phyloP scores from a whole-genome alignment of 345 rosid species.

The Punica granatum region DNA sequence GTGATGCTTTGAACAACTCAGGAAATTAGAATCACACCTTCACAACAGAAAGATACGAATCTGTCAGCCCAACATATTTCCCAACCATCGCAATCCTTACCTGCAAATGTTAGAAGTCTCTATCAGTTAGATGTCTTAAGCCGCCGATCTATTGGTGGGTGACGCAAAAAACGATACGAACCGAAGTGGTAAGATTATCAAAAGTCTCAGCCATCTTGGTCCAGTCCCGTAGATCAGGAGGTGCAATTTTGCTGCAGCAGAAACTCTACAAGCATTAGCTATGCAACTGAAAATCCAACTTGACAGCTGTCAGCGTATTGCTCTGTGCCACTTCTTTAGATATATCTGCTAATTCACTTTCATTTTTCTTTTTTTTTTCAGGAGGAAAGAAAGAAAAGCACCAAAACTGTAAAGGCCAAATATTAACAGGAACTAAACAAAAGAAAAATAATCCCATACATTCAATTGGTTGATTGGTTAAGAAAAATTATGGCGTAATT shows the following conservation, averaged over 20 bases:
- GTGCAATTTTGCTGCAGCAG: conserved; percentile 59
- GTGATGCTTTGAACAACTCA: not conserved
- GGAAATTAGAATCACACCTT: conserved; percentile 39
- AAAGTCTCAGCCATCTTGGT: conserved; percentile 69
- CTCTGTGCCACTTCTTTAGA: not conserved
- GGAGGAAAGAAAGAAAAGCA: not conserved
- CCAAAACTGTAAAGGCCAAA: not conserved
- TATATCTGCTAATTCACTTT: not conserved
- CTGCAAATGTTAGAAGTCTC: conserved; percentile 32
- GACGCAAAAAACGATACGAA: conserved; percentile 22
- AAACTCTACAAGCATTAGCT: not conserved
- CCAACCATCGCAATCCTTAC: conserved; percentile 97
- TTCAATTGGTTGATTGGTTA: not conserved
- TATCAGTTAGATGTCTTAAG: conserved; percentile 13
- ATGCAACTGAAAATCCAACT: not conserved
- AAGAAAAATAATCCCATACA: not conserved
- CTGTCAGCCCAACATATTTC: conserved; percentile 85
- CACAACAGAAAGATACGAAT: conserved; percentile 89
- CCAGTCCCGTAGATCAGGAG: conserved; percentile 73
- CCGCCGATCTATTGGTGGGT: conserved; percentile 3
- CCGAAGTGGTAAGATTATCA: conserved; percentile 44
- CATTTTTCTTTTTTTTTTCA: not conserved
- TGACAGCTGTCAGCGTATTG: not conserved
- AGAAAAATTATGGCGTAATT: not conserved
- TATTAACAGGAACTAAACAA: not conserved